Evolutionary conservation across 1,284 basidiomycete genomes (phyloP), one percentile per base, ranked within the genome.

Genomic region (Cryptococcus sp.): DNA sequence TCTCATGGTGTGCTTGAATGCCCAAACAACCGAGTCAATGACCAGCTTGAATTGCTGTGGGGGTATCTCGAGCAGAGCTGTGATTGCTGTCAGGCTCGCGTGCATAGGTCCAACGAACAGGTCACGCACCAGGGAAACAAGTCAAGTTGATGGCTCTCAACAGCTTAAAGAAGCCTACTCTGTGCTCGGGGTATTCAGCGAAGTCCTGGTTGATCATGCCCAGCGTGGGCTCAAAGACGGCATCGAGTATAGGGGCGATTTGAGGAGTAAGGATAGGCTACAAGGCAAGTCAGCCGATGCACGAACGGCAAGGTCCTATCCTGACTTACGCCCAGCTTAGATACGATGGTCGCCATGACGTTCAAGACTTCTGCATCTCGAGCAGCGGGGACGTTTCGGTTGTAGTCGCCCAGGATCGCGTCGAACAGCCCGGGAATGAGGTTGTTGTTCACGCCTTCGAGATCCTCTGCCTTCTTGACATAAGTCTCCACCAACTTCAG

Each of bases 131-230:
- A 71, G 91, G 89, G 90, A 99, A 99, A 83, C 95, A 98, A 76
- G 92, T 87, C 65, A 89, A 70, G 80, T 98, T 94, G 78, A 98
- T 96, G 6, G 92, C 89, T 56, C 93, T 86, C 58, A 99, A 82
- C 60, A 99, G 84, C 81, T 92, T 94, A 85, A 94, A 99, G 85
- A 99, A 96, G 54, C 93, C 95, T 39, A 90, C 88, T 60, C 96
- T 91, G 78, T 99, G 95, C 78, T 99, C 96, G 22, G 96, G 96
- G 82, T 85, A 99, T 80, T 99, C 96, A 20, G 94, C 83, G 71
- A 99, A 96, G 82, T 99, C 96, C 83, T 96, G 91, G 79, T 96
- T 98, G 79, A 99, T 99, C 96, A 99, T 99, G 71, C 88, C 89
- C 62, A 99, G 81, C 4, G 96, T 99, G 45, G 93, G 93, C 80